A percentile compares a stretch with the other conserved stretches of the same genome.
Evolutionary conservation across 116 monocot species (phyloP).

Genomic region (Papilionanthe hybrid): DNA sequence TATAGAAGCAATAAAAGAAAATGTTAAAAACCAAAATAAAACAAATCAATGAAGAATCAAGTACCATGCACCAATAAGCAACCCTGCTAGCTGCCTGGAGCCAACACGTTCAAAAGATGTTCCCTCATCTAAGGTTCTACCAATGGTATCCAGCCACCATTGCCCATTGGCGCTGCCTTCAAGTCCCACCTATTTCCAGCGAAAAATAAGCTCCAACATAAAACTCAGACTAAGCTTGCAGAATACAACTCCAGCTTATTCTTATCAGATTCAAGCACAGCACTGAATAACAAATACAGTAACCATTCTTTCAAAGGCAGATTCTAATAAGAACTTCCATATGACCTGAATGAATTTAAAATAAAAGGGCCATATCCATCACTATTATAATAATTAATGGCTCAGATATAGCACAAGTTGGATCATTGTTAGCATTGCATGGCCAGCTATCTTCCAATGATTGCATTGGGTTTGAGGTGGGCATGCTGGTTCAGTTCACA

Average conservation of each 20-base stretch:
- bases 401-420: not conserved
- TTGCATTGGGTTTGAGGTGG: not conserved
- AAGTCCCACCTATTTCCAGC: slow-evolving; percentile 78
- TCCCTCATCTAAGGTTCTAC: slow-evolving; percentile 85
- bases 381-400: not conserved
- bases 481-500: not conserved
- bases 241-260: not conserved
- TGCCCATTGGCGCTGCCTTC: slow-evolving; percentile 97
- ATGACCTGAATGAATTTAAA: not conserved
- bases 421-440: not conserved
- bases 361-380: not conserved
- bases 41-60: slow-evolving; percentile 2
- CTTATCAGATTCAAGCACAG: not conserved
- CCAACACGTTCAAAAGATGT: slow-evolving; percentile 88
- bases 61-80: slow-evolving; percentile 86
- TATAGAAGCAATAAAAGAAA: not conserved
- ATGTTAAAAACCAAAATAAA: slow-evolving; percentile 1
- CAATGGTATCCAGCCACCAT: slow-evolving; percentile 91
- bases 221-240: not conserved
- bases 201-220: slow-evolving; percentile 6
- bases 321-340: not conserved
- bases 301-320: not conserved
- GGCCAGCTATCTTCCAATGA: not conserved
- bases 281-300: not conserved
- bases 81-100: slow-evolving; percentile 90